Conservation (phyloP, 495 filamentous ascomycete species). For the Aspergillus carlsbadensis region DNA sequence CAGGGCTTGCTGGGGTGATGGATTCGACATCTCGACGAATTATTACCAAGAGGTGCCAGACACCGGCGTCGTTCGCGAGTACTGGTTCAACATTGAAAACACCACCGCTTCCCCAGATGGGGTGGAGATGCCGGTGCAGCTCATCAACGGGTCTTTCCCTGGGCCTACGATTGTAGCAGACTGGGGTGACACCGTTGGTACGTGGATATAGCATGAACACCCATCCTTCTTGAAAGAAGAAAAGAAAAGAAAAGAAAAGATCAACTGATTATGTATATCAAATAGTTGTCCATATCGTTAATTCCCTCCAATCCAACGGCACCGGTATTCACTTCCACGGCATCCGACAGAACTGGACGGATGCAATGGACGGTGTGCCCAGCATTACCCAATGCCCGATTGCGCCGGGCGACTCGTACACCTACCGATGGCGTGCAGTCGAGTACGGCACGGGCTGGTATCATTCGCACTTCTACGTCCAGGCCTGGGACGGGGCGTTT, state of each 20-base stretch:
- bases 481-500: constrained; percentile 46
- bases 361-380: constrained; percentile 60
- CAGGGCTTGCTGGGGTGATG: no score
- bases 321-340: constrained; percentile 55
- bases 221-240: no score
- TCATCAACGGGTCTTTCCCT: constrained; percentile 70
- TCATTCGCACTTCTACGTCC: constrained; percentile 69
- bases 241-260: no score
- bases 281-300: no score
- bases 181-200: constrained; percentile 68
- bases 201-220: no score
- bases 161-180: constrained; percentile 58
- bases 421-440: constrained; percentile 70
- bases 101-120: constrained; percentile 76
- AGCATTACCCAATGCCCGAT: constrained; percentile 68
- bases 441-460: constrained; percentile 80
- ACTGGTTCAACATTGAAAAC: constrained; percentile 29
- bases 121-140: no score
- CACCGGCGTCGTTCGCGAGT: constrained; percentile 34
- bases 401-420: constrained; percentile 58
- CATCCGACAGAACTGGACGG: constrained; percentile 48
- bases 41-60: constrained; percentile 47
- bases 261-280: no score
- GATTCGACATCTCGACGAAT: constrained; percentile 56
- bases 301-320: no score